Conservation (phyloP, 208 protist genomes). For the Leishmania braziliensis region DNA sequence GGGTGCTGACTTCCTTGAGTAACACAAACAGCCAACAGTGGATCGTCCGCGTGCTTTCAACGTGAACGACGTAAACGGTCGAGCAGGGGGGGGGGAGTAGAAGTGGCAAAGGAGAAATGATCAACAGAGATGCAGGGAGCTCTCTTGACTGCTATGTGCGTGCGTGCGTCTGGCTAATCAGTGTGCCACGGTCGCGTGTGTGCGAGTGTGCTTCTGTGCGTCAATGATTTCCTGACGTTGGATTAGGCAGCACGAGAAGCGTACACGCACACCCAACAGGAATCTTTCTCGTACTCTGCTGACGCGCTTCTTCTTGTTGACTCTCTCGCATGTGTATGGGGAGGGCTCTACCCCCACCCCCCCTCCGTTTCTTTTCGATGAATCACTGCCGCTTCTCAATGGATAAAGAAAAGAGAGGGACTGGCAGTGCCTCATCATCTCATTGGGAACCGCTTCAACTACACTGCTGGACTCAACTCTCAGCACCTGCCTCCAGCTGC, state of each 20-base stretch:
- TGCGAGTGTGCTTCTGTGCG: neutral
- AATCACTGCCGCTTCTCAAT: neutral
- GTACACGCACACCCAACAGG: neutral
- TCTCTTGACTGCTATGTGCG: neutral
- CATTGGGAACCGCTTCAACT: neutral
- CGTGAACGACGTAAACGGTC: neutral
- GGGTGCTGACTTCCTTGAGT: neutral
- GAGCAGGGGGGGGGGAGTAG: slow-evolving; percentile 1
- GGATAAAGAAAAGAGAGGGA: neutral
- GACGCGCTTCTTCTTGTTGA: neutral
- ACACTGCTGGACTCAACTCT: neutral
- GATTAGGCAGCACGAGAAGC: neutral
- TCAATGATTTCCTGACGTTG: neutral
- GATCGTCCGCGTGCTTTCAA: neutral
- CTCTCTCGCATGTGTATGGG: neutral
- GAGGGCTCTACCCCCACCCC: neutral
- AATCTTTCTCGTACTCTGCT: neutral
- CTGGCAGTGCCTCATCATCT: neutral
- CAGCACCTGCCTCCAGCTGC: neutral
- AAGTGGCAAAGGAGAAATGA: neutral
- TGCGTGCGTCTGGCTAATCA: neutral
- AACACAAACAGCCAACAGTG: neutral
- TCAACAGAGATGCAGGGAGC: neutral
- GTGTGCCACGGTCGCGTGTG: neutral
- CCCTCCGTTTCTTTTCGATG: neutral